phyloP scores from a whole-genome alignment of 106 monocot genomes.

The Triglochin maritima region DNA sequence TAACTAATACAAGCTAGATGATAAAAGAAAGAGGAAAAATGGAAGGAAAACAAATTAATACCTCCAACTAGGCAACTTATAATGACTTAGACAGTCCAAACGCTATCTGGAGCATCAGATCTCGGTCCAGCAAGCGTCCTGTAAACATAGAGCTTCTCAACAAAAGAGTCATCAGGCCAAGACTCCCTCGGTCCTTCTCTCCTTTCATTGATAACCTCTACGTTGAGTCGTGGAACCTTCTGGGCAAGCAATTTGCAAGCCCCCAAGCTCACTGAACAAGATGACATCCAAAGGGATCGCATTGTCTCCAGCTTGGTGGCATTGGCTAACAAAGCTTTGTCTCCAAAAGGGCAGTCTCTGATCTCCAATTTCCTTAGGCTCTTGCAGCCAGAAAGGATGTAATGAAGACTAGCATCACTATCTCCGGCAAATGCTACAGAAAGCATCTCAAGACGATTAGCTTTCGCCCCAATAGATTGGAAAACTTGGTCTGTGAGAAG shows the following conservation, averaged over 20 bases:
- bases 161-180: conserved; percentile 24
- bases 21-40: not conserved
- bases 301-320: conserved; percentile 71
- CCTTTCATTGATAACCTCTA: conserved; percentile 66
- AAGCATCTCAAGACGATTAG: conserved; percentile 53
- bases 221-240: conserved; percentile 60
- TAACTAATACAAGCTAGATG: not conserved
- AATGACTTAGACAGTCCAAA: conserved; percentile 8
- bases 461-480: conserved; percentile 40
- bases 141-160: conserved; percentile 77
- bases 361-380: conserved; percentile 63
- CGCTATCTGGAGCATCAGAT: conserved; percentile 39
- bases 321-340: conserved; percentile 48
- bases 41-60: not conserved
- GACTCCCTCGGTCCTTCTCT: conserved; percentile 11
- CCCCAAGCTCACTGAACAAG: conserved; percentile 55
- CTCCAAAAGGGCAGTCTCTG: conserved; percentile 79
- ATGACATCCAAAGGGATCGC: conserved; percentile 97
- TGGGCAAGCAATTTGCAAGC: conserved; percentile 44
- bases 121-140: conserved; percentile 54
- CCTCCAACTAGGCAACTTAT: not conserved
- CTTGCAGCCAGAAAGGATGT: conserved; percentile 60
- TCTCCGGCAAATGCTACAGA: conserved; percentile 78
- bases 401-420: conserved; percentile 54
- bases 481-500: conserved; percentile 67